phyloP scores from a whole-genome alignment of 768 basidiomycete genomes.

The Gymnopilus junonius region DNA sequence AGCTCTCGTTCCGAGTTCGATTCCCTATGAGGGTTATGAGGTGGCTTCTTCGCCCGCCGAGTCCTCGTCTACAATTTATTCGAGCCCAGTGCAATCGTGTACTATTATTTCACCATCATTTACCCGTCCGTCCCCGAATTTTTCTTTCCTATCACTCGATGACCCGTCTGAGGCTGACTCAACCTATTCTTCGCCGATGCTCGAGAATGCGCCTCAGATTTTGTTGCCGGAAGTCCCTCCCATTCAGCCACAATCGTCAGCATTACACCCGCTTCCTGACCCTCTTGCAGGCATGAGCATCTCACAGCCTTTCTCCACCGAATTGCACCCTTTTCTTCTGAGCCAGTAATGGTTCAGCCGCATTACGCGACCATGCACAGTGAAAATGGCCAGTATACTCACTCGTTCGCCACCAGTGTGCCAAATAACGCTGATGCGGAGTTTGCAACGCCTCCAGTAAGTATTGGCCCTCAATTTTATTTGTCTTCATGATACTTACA shows the following conservation, averaged over 20 bases:
- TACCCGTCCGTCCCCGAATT: neutral
- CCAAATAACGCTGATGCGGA: neutral
- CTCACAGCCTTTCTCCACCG: neutral
- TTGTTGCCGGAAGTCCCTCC: neutral
- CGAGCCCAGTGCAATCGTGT: neutral
- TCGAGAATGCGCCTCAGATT: neutral
- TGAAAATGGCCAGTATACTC: neutral
- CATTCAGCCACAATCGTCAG: neutral
- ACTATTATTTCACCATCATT: constrained; percentile 1
- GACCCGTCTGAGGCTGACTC: neutral
- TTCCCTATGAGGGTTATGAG: neutral
- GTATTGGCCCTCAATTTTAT: neutral
- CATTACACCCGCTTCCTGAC: neutral
- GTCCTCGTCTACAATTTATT: neutral
- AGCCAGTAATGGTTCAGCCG: neutral
- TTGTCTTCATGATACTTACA: neutral
- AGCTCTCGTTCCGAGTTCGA: neutral
- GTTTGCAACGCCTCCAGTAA: neutral
- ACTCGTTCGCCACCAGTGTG: neutral
- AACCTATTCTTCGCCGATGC: neutral
- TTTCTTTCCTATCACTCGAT: neutral
- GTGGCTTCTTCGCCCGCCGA: neutral
- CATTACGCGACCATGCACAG: neutral
- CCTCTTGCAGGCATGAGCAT: neutral
- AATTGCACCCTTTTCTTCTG: neutral